A percentile compares a stretch with the other conserved stretches of the same genome.
Evolutionary conservation across 495 filamentous ascomycete species (phyloP).

Genomic region (Lasiosphaeria hispida): DNA sequence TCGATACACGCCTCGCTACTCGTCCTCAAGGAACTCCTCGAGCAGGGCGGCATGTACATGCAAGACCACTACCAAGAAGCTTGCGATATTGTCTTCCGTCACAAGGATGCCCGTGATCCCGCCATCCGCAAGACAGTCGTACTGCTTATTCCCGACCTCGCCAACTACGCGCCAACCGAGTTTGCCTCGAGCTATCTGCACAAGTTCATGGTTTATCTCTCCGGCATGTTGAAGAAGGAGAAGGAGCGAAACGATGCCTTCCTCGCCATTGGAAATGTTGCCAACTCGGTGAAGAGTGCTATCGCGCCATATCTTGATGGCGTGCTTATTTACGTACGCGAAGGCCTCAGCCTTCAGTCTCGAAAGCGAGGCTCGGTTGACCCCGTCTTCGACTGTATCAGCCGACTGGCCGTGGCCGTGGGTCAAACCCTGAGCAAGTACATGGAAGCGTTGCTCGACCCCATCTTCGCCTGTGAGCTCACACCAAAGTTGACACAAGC

Average conservation of each 20-base stretch:
- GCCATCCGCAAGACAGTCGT: slow-evolving; percentile 87
- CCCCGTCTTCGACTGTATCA: slow-evolving; percentile 98
- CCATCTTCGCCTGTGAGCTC: slow-evolving; percentile 93
- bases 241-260: slow-evolving; percentile 92
- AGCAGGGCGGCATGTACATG: slow-evolving; percentile 99
- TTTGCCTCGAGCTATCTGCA: slow-evolving; percentile 83
- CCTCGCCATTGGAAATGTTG: slow-evolving; percentile 90
- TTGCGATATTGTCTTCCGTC: slow-evolving; percentile 84
- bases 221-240: slow-evolving; percentile 91
- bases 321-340: slow-evolving; percentile 86
- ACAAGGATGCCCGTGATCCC: slow-evolving; percentile 86
- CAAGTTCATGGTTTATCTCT: slow-evolving; percentile 94
- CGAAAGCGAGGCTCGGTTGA: slow-evolving; percentile 72
- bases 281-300: slow-evolving; percentile 87
- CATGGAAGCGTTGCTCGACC: slow-evolving; percentile 92
- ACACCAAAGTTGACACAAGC: slow-evolving; percentile 91
- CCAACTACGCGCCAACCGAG: slow-evolving; percentile 82
- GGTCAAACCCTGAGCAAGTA: slow-evolving; percentile 97
- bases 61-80: slow-evolving; percentile 80
- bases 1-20: slow-evolving; percentile 88
- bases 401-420: slow-evolving; percentile 89
- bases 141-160: slow-evolving; percentile 85
- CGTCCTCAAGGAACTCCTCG: slow-evolving; percentile 82
- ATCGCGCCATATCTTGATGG: slow-evolving; percentile 95
- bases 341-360: slow-evolving; percentile 78